Conservation (phyloP, 345 rosid species). For the Salix udensis region DNA sequence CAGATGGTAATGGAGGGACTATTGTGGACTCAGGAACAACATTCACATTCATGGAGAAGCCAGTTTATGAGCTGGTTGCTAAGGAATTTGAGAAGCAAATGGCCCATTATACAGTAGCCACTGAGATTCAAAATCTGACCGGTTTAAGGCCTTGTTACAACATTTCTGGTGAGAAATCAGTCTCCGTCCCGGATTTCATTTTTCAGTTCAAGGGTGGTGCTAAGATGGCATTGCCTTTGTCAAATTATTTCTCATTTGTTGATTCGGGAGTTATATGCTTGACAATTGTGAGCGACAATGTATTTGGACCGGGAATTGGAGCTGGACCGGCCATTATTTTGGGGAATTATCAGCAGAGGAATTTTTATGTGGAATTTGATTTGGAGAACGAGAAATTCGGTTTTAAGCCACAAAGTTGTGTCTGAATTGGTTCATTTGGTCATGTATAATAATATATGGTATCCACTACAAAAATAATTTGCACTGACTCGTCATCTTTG, state of each 20-base stretch:
- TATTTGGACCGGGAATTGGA: slow-evolving; percentile 9
- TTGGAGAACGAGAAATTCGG: slow-evolving; percentile 68
- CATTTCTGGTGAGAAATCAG: slow-evolving; percentile 41
- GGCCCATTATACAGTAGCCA: slow-evolving; percentile 47
- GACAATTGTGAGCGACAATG: slow-evolving; percentile 40
- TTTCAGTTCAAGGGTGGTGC: slow-evolving; percentile 85
- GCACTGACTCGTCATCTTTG: background rate
- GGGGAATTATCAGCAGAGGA: slow-evolving; percentile 83
- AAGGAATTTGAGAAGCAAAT: slow-evolving; percentile 57
- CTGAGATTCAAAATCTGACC: slow-evolving; percentile 34
- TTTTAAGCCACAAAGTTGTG: slow-evolving; percentile 51
- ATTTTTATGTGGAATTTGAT: slow-evolving; percentile 71
- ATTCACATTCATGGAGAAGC: slow-evolving; percentile 73
- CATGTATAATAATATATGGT: background rate
- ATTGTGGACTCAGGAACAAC: slow-evolving; percentile 91
- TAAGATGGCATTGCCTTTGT: slow-evolving; percentile 54
- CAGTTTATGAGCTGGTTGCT: slow-evolving; percentile 48
- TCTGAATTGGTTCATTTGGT: slow-evolving; percentile 12
- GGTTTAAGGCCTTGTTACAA: slow-evolving; percentile 74
- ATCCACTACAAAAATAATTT: background rate
- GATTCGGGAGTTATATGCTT: slow-evolving; percentile 38
- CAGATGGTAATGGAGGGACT: slow-evolving; percentile 74
- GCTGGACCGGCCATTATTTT: slow-evolving; percentile 75
- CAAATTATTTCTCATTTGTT: slow-evolving; percentile 53
- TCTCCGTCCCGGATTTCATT: slow-evolving; percentile 41